These are phyloP conservation scores for Mycena olivaceomarginata DNA, from an alignment of 768 basidiomycete species.

Conservation along the genomic window DNA sequence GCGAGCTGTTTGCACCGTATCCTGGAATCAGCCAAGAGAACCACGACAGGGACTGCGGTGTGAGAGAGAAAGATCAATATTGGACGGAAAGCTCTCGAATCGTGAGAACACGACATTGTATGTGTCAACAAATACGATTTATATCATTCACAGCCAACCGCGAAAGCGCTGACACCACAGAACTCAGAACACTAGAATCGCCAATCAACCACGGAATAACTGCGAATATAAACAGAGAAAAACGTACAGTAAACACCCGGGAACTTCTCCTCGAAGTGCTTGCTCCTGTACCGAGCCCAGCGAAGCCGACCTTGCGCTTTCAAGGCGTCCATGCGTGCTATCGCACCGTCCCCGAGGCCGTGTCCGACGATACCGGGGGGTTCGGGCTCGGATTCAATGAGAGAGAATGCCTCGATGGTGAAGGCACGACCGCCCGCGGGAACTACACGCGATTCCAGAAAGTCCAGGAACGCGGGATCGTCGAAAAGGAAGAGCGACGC, in stretches of 20 bases:
- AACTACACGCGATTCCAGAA: neutral
- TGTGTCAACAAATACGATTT: too few species aligned
- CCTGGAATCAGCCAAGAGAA: too few species aligned
- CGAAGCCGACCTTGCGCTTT: neutral
- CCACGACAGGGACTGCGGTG: too few species aligned
- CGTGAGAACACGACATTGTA: too few species aligned
- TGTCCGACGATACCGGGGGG: neutral
- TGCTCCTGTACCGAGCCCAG: neutral
- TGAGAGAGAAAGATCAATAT: too few species aligned
- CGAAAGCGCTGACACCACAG: neutral
- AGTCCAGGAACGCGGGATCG: neutral
- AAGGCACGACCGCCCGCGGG: neutral
- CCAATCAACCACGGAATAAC: neutral
- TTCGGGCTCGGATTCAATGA: neutral
- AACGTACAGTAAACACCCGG: neutral
- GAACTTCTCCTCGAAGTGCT: neutral
- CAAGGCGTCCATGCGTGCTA: neutral
- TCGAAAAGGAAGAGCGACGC: neutral
- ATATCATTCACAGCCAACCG: too few species aligned
- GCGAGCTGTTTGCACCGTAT: too few species aligned
- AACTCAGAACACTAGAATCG: neutral
- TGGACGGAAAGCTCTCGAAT: too few species aligned
- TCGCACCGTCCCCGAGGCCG: neutral
- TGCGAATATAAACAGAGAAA: neutral
- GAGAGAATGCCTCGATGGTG: neutral